A percentile compares a stretch with the other conserved stretches of the same genome.
phyloP scores from a whole-genome alignment of 208 protist species.

The Giardia muris region DNA sequence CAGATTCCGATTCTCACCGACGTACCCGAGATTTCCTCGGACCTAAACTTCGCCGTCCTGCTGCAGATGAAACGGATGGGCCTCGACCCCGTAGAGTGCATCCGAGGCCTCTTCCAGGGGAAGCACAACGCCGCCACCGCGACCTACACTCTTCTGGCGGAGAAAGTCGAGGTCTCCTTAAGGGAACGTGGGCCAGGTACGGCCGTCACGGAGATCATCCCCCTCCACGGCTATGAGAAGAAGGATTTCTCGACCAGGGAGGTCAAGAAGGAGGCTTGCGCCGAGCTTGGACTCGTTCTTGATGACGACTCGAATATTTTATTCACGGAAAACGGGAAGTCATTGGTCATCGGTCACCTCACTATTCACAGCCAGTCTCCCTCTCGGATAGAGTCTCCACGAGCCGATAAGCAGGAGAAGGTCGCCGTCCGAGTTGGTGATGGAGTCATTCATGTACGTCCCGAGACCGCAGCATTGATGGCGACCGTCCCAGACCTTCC shows the following conservation, averaged over 20 bases:
- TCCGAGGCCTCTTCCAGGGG: conserved; percentile 3
- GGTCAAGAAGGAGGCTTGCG: background rate
- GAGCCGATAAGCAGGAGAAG: background rate
- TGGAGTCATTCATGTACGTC: background rate
- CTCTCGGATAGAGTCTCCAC: too few species aligned
- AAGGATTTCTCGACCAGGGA: background rate
- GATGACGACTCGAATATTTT: background rate
- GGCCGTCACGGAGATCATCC: background rate
- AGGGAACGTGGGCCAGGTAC: background rate
- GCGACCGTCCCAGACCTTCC: background rate
- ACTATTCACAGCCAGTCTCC: background rate
- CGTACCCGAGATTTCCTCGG: background rate
- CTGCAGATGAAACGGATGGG: conserved; percentile 3
- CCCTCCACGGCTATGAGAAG: background rate
- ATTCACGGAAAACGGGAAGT: background rate
- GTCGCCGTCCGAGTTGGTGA: background rate
- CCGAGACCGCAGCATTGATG: background rate
- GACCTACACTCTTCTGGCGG: conserved; percentile 33
- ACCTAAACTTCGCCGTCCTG: background rate
- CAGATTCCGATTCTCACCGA: background rate
- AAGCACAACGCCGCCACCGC: conserved; percentile 38
- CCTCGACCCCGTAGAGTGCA: background rate
- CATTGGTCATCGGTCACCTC: background rate
- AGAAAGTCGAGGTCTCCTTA: background rate
- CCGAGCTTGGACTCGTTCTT: background rate